Evolutionary conservation across 73 alveolate genomes (phyloP).

Genomic region (Tetrahymena elliotti): DNA sequence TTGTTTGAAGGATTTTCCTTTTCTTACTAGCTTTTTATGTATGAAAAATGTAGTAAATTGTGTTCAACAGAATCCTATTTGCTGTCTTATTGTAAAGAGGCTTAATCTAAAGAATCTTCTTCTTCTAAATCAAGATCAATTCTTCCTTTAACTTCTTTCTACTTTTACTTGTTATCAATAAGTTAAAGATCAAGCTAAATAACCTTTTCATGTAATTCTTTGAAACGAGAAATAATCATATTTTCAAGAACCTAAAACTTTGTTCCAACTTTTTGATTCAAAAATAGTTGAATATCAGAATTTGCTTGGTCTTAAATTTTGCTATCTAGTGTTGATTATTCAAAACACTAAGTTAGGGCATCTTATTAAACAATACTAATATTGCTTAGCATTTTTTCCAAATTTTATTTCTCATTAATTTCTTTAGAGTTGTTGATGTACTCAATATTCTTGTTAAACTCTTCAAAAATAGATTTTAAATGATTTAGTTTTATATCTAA

Average conservation of each 20-base stretch:
- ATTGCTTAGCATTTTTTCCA: background rate
- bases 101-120: background rate
- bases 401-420: background rate
- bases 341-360: background rate
- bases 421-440: background rate
- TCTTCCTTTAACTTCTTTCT: background rate
- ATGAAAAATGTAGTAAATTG: background rate
- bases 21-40: background rate
- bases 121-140: background rate
- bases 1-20: background rate
- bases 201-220: background rate
- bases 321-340: background rate
- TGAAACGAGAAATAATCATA: background rate
- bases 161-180: background rate
- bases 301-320: background rate
- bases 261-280: background rate
- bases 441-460: background rate
- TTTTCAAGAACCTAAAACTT: background rate
- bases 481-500: background rate
- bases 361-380: background rate
- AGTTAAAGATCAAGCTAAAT: background rate
- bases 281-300: background rate
- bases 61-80: too few relatives aligned
- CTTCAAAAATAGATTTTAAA: background rate
- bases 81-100: too few relatives aligned